These are phyloP conservation scores for Geotrichum citri-aurantii DNA, from an alignment of 1,139 yeast genomes.

Conservation along the genomic window DNA sequence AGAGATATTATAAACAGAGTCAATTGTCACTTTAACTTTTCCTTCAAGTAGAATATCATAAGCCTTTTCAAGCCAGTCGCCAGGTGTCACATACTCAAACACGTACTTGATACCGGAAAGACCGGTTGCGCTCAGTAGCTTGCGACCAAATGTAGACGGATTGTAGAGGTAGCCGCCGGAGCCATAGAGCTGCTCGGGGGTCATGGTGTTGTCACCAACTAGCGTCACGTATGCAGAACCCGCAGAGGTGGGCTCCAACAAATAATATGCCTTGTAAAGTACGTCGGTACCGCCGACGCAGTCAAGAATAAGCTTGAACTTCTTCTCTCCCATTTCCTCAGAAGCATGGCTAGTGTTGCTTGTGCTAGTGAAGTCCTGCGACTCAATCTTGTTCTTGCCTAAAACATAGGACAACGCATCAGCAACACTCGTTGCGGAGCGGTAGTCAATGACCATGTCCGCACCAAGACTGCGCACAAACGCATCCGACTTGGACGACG, in stretches of 20 bases:
- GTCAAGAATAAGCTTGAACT: conserved; percentile 16
- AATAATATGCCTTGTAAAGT: conserved; percentile 27
- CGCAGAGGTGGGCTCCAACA: conserved; percentile 40
- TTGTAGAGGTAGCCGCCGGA: conserved; percentile 24
- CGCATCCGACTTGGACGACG: conserved; percentile 35
- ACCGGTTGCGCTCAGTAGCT: conserved; percentile 27
- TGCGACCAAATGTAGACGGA: conserved; percentile 33
- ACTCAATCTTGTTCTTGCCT: conserved; percentile 12
- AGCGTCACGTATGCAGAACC: conserved; percentile 47
- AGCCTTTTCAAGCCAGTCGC: conserved; percentile 32
- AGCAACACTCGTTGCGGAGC: conserved; percentile 28
- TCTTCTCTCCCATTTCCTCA: conserved; percentile 1
- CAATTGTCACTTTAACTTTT: conserved; percentile 45
- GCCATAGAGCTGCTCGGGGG: conserved; percentile 23
- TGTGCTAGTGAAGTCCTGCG: conserved; percentile 10
- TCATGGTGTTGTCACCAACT: conserved; percentile 44
- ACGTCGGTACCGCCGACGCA: conserved; percentile 31
- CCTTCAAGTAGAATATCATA: conserved; percentile 41
- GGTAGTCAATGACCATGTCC: conserved; percentile 48
- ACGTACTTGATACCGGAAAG: conserved; percentile 33
- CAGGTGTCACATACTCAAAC: conserved; percentile 24
- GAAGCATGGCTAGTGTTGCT: conserved; percentile 3
- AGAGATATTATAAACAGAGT: conserved; percentile 47
- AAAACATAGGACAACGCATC: conserved; percentile 16
- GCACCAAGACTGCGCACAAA: conserved; percentile 49